Evolutionary conservation across 352 stramenopile species (phyloP).

Genomic region (Globisporangium canariense): DNA sequence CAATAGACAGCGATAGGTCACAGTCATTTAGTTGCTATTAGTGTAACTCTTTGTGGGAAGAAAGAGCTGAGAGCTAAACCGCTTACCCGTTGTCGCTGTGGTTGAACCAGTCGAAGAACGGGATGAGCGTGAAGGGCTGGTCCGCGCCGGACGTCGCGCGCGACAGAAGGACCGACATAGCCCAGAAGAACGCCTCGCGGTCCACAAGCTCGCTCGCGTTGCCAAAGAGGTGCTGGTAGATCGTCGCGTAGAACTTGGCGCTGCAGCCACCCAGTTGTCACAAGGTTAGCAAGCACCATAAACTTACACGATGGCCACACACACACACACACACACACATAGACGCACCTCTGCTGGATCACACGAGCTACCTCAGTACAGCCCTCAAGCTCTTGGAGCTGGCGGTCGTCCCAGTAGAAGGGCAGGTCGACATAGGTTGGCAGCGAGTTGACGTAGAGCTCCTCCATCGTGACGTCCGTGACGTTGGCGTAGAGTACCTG

Average conservation of each 20-base stretch:
- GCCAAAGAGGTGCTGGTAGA: conserved; percentile 75
- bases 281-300: neutral
- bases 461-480: conserved; percentile 25
- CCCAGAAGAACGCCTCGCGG: conserved; percentile 72
- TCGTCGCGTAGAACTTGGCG: conserved; percentile 55
- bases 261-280: conserved; percentile 22
- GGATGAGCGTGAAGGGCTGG: conserved; percentile 80
- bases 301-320: neutral
- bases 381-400: conserved; percentile 58
- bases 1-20: neutral
- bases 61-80: no score
- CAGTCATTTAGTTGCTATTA: neutral
- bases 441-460: conserved; percentile 60
- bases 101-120: conserved; percentile 88
- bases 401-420: conserved; percentile 61
- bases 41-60: no score
- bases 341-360: conserved; percentile 47
- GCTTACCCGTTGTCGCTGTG: conserved; percentile 55
- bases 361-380: conserved; percentile 54
- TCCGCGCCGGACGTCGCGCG: conserved; percentile 66
- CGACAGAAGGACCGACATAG: conserved; percentile 77
- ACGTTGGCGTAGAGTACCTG: conserved; percentile 18
- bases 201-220: conserved; percentile 46
- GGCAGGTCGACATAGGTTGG: conserved; percentile 59
- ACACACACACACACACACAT: conserved; percentile 13